Evolutionary conservation across 2,329 filamentous ascomycete species (phyloP), one percentile per base, ranked within the genome.

Genomic region (Aaosphaeria arxii): DNA sequence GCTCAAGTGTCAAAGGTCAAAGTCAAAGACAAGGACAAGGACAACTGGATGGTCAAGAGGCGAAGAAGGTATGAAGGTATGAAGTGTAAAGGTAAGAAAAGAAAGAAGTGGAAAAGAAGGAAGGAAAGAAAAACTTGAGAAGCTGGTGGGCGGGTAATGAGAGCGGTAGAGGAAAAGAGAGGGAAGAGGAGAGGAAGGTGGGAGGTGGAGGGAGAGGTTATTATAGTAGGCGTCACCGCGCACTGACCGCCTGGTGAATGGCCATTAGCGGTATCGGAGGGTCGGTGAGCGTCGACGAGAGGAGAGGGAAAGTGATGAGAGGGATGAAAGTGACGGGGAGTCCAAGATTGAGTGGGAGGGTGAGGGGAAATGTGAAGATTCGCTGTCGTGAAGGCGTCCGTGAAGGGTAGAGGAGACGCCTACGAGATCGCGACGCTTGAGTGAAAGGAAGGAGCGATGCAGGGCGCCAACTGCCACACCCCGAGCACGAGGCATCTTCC

Each of bases 221-320:
- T 24, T 24, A 24, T 24, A 24, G 17, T 24, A 24, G 57, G 50
- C 51, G 66, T 67, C 62, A 69, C 64, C 48, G 57, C 48, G 7
- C 58, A 48, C 42, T 63, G 54, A 11, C 66, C 52, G 11, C 43
- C 52, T 43, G 55, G 54, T 6, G 63, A 45, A 43, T 66, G 59
- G 13, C 54, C 50, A 30, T 66, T 62, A 17, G 48, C 44, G 36
- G 13, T 28, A 33, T 13, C 36, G 29, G 29, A 24, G 17, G 17
- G 17, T 24, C 17, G 17, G 17, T 24, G 17, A 24, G 17, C 17
- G 17, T 24, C 17, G 17, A 24, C 17, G 17, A 24, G 17, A 24
- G 17, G 17, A 24, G 17, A 24, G 17, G 17, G 17, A 24, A 24
- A 24, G 17, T 24, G 17, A 24, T 24, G 17, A 24, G 17, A 24